phyloP scores from a whole-genome alignment of 768 basidiomycete species.

The Mycena alexandri region DNA sequence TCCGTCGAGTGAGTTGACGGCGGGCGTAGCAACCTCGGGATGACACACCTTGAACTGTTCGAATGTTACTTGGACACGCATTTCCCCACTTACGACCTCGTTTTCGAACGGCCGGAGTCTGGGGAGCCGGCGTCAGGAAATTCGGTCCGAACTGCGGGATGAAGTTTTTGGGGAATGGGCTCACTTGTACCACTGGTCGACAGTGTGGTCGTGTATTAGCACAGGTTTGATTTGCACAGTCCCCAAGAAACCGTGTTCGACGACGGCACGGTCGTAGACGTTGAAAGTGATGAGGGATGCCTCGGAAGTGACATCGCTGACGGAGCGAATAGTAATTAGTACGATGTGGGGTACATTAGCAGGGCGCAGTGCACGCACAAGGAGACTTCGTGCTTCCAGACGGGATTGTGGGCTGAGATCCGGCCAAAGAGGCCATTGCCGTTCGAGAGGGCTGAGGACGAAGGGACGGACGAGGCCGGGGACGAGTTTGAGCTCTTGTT shows the following conservation, averaged over 20 bases:
- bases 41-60: constrained; percentile 86
- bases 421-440: constrained; percentile 69
- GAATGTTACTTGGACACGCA: constrained; percentile 94
- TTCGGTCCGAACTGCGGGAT: constrained; percentile 35
- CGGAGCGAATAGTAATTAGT: constrained; percentile 17
- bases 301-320: constrained; percentile 94
- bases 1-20: constrained; percentile 39
- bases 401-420: constrained; percentile 86
- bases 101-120: constrained; percentile 83
- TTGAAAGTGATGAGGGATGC: constrained; percentile 87
- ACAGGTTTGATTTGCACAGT: constrained; percentile 92
- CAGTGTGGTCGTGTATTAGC: constrained; percentile 91
- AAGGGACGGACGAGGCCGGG: constrained; percentile 47
- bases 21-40: constrained; percentile 29
- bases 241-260: constrained; percentile 91
- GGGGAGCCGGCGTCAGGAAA: constrained; percentile 35
- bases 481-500: constrained; percentile 57
- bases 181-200: constrained; percentile 98
- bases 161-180: constrained; percentile 49
- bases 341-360: constrained; percentile 37
- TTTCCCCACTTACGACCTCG: constrained; percentile 91
- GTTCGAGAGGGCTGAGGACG: constrained; percentile 46
- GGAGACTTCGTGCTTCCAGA: constrained; percentile 99
- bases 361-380: constrained; percentile 77
- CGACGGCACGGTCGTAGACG: constrained; percentile 89